Evolutionary conservation across 2,329 filamentous ascomycete genomes (phyloP), one percentile per base, ranked within the genome.

Genomic region (Colletotrichum euphorbiae): DNA sequence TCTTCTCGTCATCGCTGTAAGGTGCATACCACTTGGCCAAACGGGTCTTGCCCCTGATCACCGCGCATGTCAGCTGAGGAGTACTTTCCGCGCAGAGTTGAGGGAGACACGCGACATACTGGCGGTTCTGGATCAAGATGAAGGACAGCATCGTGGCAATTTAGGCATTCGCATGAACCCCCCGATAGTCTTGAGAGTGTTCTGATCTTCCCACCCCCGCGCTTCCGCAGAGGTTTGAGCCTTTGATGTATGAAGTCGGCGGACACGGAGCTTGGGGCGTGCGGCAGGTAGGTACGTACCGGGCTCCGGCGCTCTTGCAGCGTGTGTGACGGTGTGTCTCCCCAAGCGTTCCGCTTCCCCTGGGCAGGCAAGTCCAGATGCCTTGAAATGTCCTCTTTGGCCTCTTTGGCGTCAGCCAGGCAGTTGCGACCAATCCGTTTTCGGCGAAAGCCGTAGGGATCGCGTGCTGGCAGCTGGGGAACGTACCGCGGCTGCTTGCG

Each of bases 11-110:
- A 85, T 99, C 96, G 82, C 90, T 97, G 85, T 98, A 99, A 70
- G 96, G 95, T 73, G 92, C 93, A 85, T 99, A 99, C 95, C 95
- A 99, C 84, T 99, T 99, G 72, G 96, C 96, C 72, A 99, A 88
- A 75, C 96, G 92, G 74, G 96, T 99, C 85, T 99, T 99, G 82
- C 96, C 96, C 87, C 95, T 98, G 51, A 40, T 33, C n/a, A n/a
- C 15, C 19, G 51, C 42, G 42, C 15, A 19, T 54, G 51, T 54
- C 51, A 54, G 51, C 33, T n/a, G 15, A 15, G 31, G 36, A 31
- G 13, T 31, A 31, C 48, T 54, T 36, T 54, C n/a, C 19, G 48
- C 8, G 51, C 51, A 13, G n/a, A 38, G 33, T 3, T 6, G 12
- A 46, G 21, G 19, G 17, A 15, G 21, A n/a, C 38, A 19, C 6